Conservation (phyloP, 1,284 basidiomycete genomes). For the Pseudozyma sp. region DNA sequence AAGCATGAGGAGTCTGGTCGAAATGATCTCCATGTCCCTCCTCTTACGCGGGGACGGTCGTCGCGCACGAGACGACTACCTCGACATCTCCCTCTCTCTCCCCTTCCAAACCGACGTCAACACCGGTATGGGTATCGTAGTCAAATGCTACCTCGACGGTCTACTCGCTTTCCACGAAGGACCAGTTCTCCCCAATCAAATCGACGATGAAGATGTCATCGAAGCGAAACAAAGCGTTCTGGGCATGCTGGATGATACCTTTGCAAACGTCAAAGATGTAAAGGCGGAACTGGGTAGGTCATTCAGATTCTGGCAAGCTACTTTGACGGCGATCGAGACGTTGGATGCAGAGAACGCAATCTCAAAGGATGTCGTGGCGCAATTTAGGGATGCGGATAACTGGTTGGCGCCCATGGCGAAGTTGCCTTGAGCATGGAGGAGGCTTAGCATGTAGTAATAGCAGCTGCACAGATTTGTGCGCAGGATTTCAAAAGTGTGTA, state of each 20-base stretch:
- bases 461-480: neutral
- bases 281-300: conserved; percentile 90
- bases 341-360: conserved; percentile 77
- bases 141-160: conserved; percentile 87
- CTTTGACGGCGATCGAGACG: conserved; percentile 86
- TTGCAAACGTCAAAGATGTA: conserved; percentile 87
- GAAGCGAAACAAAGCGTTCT: conserved; percentile 88
- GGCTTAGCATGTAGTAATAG: neutral
- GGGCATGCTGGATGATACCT: conserved; percentile 91
- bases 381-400: conserved; percentile 92
- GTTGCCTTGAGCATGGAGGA: conserved; percentile 13
- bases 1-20: conserved; percentile 87
- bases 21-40: conserved; percentile 91
- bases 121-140: conserved; percentile 96
- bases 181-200: conserved; percentile 71
- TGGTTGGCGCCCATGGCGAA: conserved; percentile 78
- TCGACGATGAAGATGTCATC: conserved; percentile 80
- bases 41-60: conserved; percentile 87
- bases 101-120: conserved; percentile 93
- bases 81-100: conserved; percentile 82
- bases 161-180: conserved; percentile 79
- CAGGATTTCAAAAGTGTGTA: neutral
- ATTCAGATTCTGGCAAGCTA: conserved; percentile 97
- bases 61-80: conserved; percentile 85
- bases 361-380: conserved; percentile 83